Evolutionary conservation across 108 stramenopile genomes (phyloP), one percentile per base, ranked within the genome.

Genomic region (Cyclotella baltica): DNA sequence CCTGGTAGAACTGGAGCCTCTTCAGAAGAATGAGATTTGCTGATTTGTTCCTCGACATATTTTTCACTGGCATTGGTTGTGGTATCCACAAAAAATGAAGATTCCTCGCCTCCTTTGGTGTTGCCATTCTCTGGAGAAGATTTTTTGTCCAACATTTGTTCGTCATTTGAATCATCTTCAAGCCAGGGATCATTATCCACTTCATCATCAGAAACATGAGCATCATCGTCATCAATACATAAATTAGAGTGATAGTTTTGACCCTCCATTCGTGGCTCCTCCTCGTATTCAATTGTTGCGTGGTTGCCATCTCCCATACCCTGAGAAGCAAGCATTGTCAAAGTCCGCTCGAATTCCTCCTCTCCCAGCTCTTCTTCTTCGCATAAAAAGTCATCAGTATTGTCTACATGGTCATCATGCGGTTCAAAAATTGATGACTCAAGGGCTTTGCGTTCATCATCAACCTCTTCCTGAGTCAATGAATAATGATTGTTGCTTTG

Each of bases 361-460:
- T 80, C 80, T 31, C 81, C 78, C 72, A 81, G 72, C 43, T 59
- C 31, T 33, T 90, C 88, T 53, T 89, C 89, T 43, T 88, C 87
- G 50, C 76, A 71, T 46, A 69, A 18, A 25, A 82, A 75, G 51
- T 62, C 68, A 51, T 83, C 78, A 22, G 81, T 56, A 30, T 65
- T 55, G 29, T 20, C n/a, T 10, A 38, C 62, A 35, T 27, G 10
- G 16, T 89, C 82, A 34, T 88, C 83, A 38, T 84, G 82, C 5
- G 85, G 87, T 48, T 65, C 67, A 15, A 91, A 70, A 11, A 89
- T 86, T 23, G 83, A 78, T 37, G 90, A 86, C 62, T 91, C 85
- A 57, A 79, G 11, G 36, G 75, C 52, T 70, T 77, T 73, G 10
- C 46, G 67, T 68, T 79, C 73, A 28, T 78, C 85, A 8, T 66